Conservation (phyloP, 306 rosid genomes). For the Fragaria nilgerrensis region DNA sequence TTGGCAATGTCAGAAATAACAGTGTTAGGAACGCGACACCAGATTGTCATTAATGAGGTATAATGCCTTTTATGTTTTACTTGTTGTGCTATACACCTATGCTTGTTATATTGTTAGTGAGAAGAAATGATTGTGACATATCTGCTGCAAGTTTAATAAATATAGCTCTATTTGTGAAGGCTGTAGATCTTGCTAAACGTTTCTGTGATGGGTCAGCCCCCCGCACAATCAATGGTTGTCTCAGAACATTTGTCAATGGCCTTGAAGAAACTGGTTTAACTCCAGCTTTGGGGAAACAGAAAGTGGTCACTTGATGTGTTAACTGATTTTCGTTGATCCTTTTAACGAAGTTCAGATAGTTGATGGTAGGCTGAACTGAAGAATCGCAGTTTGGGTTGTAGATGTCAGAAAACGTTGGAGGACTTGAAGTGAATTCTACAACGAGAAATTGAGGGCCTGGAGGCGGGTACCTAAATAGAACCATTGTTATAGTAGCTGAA, state of each 20-base stretch:
- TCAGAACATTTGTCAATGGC: slow-evolving; percentile 60
- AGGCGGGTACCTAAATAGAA: background rate
- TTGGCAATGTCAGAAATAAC: slow-evolving; percentile 89
- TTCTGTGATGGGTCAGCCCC: slow-evolving; percentile 96
- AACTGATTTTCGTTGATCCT: background rate
- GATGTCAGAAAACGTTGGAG: slow-evolving; percentile 6
- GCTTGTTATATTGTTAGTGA: background rate
- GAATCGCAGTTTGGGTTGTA: background rate
- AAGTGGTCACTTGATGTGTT: slow-evolving; percentile 12
- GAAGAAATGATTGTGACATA: background rate
- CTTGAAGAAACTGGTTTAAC: slow-evolving; percentile 31
- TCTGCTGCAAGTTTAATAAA: background rate
- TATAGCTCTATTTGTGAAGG: slow-evolving; percentile 49
- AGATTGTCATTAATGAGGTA: slow-evolving; percentile 90
- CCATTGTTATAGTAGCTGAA: slow-evolving; percentile 5
- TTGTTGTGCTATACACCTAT: background rate
- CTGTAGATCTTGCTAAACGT: slow-evolving; percentile 91
- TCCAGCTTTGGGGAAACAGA: slow-evolving; percentile 20
- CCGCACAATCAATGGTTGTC: slow-evolving; percentile 87
- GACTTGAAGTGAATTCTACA: slow-evolving; percentile 5
- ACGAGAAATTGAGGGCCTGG: background rate
- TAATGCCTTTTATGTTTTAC: background rate
- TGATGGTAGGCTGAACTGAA: slow-evolving; percentile 12
- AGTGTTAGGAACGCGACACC: slow-evolving; percentile 67
- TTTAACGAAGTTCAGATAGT: background rate